Evolutionary conservation across 305 asterid species (phyloP), one percentile per base, ranked within the genome.

Genomic region (Solanum hybrid): DNA sequence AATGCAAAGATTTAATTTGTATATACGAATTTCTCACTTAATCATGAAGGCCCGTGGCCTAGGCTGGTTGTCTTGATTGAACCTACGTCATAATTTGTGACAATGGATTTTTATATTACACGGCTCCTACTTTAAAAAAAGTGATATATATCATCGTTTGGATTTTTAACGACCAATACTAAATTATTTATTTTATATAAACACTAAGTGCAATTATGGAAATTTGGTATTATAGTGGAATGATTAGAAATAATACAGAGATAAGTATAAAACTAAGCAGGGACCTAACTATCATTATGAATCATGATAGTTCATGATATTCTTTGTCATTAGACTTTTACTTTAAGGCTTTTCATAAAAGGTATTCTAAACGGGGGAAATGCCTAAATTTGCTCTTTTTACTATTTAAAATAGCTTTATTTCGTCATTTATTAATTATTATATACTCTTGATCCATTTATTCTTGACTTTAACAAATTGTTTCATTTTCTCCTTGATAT

Each of bases 21-120:
- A 13, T 75, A 75, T 29, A 75, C 2, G n/a, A 75, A 77, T 78
- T 17, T 33, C 4, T 34, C 31, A 10, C 31, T 11, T 79, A 79
- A 79, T 36, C 51, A 78, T 22, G 51, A 76, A 31, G 38, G 24
- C 7, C 33, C 3, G 10, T 15, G 6, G 3, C n/a, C 11, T 22
- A 61, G 72, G 72, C 72, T 61, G 2, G 73, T 61, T 61, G 26
- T 10, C 24, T 6, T 61, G 72, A 61, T 61, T 76, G 93, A 89
- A 79, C 90, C 90, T 90, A 93, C 88, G 75, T 93, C 91, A 92
- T 90, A 92, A 93, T 92, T 93, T 93, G 90, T 92, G 91, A 75
- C 1, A 27, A 27, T 27, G 9, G 1, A 8, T 3, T 14, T 75
- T 14, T 75, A 2, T 29, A 75, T 29, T 29, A 10, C 0, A 4